Base-by-base conservation (phyloP, 345 rosid genomes). In the Euphorbia lathyris region DNA sequence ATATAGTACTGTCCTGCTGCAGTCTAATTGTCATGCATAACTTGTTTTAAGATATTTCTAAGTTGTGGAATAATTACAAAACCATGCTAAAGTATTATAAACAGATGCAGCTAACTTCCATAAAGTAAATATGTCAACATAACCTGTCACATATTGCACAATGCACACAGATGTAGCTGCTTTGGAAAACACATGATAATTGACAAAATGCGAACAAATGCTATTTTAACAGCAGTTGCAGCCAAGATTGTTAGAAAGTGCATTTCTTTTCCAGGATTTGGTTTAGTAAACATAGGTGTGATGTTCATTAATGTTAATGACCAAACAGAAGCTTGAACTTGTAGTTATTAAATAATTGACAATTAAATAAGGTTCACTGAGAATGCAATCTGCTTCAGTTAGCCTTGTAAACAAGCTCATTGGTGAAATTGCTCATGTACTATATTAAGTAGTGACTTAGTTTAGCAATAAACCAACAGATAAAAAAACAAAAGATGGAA, bases 71-170 rank as follows among this genome's bases (percentile, higher is more conserved):
- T 62, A 63, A 20, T 16, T 25, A 20, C 26, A 29, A 47, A 27
- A 65, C 8, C 50, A 16, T 64, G 9, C n/a, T 27, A 29, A 17
- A 26, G 45, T 20, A 26, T 11, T 19, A 42, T 11, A 5, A 63
- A 38, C 3, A 22, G 48, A 13, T 26, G 13, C 38, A 45, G 9
- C 32, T 25, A 13, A 2, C 48, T 64, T 26, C 55, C 25, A 4
- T 7, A 17, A 30, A 16, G n/a, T 40, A 26, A 22, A 8, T 16
- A 38, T 1, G 51, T 63, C 51, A 34, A 22, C 16, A 38, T 27
- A 64, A 42, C 67, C 47, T 64, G 12, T 42, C 67, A 64, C 36
- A 43, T 43, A 13, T 22, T 22, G 32, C 53, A 12, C 20, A 64
- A 43, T 42, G 36, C 52, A 43, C 6, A 64, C 17, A 22, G 67